phyloP scores from a whole-genome alignment of 2,329 filamentous ascomycete species.

The Diaporthe citri region DNA sequence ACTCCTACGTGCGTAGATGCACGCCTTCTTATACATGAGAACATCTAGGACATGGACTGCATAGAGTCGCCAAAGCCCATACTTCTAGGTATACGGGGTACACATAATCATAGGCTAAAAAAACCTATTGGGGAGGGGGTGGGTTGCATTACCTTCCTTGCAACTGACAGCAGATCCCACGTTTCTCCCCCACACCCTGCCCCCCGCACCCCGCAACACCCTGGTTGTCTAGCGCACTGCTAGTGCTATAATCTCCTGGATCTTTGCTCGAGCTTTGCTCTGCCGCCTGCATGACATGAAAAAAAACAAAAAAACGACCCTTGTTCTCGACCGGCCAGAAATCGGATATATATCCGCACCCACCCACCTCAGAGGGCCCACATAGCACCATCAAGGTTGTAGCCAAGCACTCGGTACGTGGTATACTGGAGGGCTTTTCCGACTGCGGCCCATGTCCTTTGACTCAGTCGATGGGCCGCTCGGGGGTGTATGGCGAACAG shows the following conservation, averaged over 20 bases:
- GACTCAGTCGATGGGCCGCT: constrained; percentile 19
- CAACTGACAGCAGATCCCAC: background rate
- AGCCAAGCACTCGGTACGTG: constrained; percentile 1
- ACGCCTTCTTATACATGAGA: too few species aligned
- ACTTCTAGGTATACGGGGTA: too few species aligned
- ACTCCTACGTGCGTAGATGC: too few species aligned
- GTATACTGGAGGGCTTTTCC: background rate
- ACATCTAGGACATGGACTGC: too few species aligned
- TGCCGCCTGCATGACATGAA: background rate
- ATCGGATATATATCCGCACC: constrained; percentile 18
- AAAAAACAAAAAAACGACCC: background rate
- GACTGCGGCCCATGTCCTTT: constrained; percentile 8
- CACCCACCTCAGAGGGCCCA: background rate
- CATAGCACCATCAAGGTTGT: too few species aligned
- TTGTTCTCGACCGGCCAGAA: constrained; percentile 1
- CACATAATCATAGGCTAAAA: too few species aligned
- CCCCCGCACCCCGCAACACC: constrained; percentile 10
- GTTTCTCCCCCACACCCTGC: background rate
- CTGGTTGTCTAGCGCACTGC: background rate
- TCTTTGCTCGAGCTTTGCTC: constrained; percentile 10
- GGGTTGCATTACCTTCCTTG: background rate
- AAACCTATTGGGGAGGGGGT: too few species aligned
- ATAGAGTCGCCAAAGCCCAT: too few species aligned
- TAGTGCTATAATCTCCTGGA: background rate
- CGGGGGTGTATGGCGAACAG: background rate